phyloP scores from a whole-genome alignment of 441 rosid genomes.

The Croton laevigatus region DNA sequence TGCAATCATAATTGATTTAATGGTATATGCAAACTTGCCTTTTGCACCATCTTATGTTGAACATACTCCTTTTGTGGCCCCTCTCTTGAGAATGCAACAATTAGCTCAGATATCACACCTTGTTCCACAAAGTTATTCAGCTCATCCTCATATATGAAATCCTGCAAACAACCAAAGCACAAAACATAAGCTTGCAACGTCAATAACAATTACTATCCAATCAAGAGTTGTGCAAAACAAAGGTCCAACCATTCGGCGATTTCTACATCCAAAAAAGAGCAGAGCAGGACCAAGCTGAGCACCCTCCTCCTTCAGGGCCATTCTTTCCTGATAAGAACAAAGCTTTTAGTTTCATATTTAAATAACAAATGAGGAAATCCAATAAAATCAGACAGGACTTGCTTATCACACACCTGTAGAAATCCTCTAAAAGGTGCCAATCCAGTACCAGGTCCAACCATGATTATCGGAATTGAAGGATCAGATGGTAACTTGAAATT shows the following conservation, averaged over 20 bases:
- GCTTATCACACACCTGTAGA: slow-evolving; percentile 55
- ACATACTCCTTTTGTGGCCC: slow-evolving; percentile 94
- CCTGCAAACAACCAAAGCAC: slow-evolving; percentile 38
- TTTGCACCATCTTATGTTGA: slow-evolving; percentile 88
- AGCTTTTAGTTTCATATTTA: slow-evolving; percentile 13
- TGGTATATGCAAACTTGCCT: slow-evolving; percentile 38
- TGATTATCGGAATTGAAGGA: slow-evolving; percentile 74
- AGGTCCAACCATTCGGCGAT: slow-evolving; percentile 60
- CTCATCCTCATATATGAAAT: slow-evolving; percentile 91
- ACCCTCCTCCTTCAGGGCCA: slow-evolving; percentile 71
- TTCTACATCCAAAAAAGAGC: slow-evolving; percentile 95
- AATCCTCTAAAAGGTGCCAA: slow-evolving; percentile 98
- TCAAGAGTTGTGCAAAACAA: background rate
- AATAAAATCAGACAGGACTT: background rate
- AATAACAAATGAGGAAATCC: background rate
- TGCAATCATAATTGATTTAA: background rate
- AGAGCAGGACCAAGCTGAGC: slow-evolving; percentile 71
- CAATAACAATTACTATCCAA: background rate
- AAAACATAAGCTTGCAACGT: slow-evolving; percentile 4
- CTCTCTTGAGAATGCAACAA: slow-evolving; percentile 90
- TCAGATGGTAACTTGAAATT: slow-evolving; percentile 90
- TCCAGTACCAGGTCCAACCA: slow-evolving; percentile 99
- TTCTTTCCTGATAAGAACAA: slow-evolving; percentile 62
- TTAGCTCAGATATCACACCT: slow-evolving; percentile 80
- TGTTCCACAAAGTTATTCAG: slow-evolving; percentile 57